Evolutionary conservation across 139 green algal species (phyloP), one percentile per base, ranked within the genome.

Genomic region (Micractinium sp.): DNA sequence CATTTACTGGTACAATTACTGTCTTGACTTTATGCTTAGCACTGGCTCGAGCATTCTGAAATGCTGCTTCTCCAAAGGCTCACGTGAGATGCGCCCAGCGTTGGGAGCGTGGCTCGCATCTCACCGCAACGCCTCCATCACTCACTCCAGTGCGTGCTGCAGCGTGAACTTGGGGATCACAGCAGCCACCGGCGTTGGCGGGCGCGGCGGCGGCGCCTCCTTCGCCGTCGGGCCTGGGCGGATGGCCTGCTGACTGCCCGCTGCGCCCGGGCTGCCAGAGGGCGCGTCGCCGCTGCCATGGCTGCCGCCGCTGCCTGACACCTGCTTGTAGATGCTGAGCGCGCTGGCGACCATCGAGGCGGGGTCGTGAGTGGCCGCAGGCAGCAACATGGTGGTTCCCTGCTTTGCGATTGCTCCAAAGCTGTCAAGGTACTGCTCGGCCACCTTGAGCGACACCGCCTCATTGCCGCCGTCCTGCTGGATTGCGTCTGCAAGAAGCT

Each of bases 301-400:
- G 66, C 56, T 60, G 12, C 27, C 33, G 56, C 60, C 25, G 81
- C 53, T 63, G 3, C 66, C 67, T 2, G 83, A 60, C 27, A 87
- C 83, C 67, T 87, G 83, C 83, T 87, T 87, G 83, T 87, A 87
- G 67, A 87, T 87, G 67, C 67, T 87, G 27, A 87, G 63, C 36
- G 83, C 83, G 31, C 25, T 47, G 0, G 96, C 95, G 1, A 99
- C 95, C 93, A 99, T 97, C 82, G 90, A 89, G 16, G 96, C 95
- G 0, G 97, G 95, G 88, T 99, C 95, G 31, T 89, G 69, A 16
- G 93, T 87, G 33, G 83, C 22, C 0, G 33, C 94, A 2, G 97
- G 97, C 61, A 99, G 93, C 88, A 99, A 85, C 91, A 99, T 93
- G 0, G 97, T 99, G 79, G 95, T 99, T 36, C 94, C 91, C 81